Percentiles rank a stretch among this genome's conserved stretches.
Evolutionary conservation across 257 asterid species (phyloP).

Genomic region (Solanum paucissectum): DNA sequence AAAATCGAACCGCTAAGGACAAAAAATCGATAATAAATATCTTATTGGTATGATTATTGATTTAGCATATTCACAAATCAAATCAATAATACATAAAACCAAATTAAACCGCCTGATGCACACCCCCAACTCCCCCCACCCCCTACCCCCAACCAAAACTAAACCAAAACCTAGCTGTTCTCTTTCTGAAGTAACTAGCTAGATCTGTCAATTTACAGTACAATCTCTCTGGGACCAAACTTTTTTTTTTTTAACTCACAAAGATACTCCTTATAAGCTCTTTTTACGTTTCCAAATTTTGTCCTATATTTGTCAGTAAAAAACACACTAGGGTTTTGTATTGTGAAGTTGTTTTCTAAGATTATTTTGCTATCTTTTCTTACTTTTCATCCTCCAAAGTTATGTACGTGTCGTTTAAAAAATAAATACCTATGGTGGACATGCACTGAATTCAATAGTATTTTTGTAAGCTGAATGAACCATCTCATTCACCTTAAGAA

Average conservation of each 20-base stretch:
- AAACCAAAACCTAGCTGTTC: neutral
- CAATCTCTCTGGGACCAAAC: neutral
- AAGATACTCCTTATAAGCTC: neutral
- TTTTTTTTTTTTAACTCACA: neutral
- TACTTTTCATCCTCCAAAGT: neutral
- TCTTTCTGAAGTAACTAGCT: neutral
- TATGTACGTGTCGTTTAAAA: neutral
- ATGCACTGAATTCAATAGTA: constrained; percentile 18
- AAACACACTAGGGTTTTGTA: neutral
- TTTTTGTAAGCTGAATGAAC: constrained; percentile 3
- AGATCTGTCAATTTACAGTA: neutral
- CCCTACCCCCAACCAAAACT: neutral
- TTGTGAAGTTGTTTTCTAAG: neutral
- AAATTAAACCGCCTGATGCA: neutral
- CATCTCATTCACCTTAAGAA: constrained; percentile 1
- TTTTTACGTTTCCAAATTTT: constrained; percentile 1
- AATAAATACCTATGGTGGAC: constrained; percentile 10
- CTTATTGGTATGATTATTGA: too few species aligned
- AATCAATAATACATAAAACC: too few species aligned
- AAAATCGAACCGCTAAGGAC: too few species aligned
- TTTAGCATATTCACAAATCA: too few species aligned
- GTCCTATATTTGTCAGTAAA: constrained; percentile 4
- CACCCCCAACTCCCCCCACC: neutral
- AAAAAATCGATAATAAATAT: too few species aligned
- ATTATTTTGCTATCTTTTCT: neutral